A percentile compares a stretch with the other conserved stretches of the same genome.
phyloP scores from a whole-genome alignment of 163 green algal genomes.

The Chlorella variabilis region DNA sequence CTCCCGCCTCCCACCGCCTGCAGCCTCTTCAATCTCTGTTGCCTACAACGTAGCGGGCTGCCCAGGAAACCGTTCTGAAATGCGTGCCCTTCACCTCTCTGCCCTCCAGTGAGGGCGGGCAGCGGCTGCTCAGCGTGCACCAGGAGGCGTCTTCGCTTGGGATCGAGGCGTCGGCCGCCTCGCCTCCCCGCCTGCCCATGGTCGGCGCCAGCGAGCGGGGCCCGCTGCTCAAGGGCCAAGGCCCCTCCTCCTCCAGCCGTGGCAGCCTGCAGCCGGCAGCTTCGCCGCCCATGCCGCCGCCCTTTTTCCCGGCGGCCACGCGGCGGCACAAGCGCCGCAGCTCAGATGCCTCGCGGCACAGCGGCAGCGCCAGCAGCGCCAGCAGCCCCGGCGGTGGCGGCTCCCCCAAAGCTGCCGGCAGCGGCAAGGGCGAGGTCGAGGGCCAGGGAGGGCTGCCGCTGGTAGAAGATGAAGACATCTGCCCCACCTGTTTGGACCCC shows the following conservation, averaged over 20 bases:
- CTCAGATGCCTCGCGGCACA: background rate
- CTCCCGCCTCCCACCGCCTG: too few relatives aligned
- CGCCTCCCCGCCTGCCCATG: constrained; percentile 24
- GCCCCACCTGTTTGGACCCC: constrained; percentile 84
- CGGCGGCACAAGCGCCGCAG: background rate
- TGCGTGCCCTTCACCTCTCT: too few relatives aligned
- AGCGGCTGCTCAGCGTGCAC: constrained; percentile 16
- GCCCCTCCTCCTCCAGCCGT: background rate
- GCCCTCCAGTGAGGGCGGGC: constrained; percentile 8
- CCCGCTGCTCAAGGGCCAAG: constrained; percentile 7
- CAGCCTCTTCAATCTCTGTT: too few relatives aligned
- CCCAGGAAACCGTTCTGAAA: too few relatives aligned
- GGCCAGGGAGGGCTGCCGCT: constrained; percentile 21
- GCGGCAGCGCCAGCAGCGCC: background rate
- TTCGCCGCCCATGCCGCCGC: constrained; percentile 27
- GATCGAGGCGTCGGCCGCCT: constrained; percentile 18
- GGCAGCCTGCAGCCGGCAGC: constrained; percentile 1
- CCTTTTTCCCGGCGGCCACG: constrained; percentile 22
- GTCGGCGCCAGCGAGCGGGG: background rate
- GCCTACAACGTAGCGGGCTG: too few relatives aligned
- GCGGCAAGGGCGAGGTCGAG: background rate
- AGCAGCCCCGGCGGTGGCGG: constrained; percentile 5
- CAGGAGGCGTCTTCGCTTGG: background rate
- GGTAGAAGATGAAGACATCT: constrained; percentile 71
- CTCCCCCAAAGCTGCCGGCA: constrained; percentile 8